Evolutionary conservation across 257 asterid species (phyloP), one percentile per base, ranked within the genome.

Genomic region (Plantago major): DNA sequence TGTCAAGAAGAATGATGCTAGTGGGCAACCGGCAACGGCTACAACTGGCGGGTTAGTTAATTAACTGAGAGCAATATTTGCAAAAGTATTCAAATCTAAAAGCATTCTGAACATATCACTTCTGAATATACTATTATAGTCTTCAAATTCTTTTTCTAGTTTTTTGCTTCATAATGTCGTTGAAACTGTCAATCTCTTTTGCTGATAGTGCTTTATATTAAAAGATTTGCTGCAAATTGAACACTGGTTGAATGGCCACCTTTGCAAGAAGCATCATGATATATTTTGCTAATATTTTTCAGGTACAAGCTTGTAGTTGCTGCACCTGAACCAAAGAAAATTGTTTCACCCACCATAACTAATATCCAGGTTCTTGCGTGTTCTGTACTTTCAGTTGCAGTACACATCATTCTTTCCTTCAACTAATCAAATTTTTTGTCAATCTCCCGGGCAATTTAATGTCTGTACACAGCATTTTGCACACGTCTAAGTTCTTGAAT

Each of bases 31-130:
- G 47, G 98, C 97, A 13, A 88, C 98, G 71, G 96, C 98, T 42
- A 85, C 96, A 38, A 91, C 98, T 60, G 98, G 98, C 72, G 97
- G 98, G 98, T 91, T 73, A 84, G 96, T 87, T 74, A 54, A 59
- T 79, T 6, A 9, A 59, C 56, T 42, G 26, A 53, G 42, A 12
- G 42, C 18, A 38, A 13, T 55, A 43, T 58, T 59, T 15, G 11
- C 63, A 14, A 37, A 66, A 26, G 26, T 54, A 18, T 58, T 43
- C 7, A 58, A 42, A 26, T 46, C 33, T 9, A 14, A 42, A 55
- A 58, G 13, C 46, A 40, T 61, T 60, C 17, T 37, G 38, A 12
- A 33, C 1, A 7, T 4, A 33, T 33, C 40, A 33, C 52, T 13
- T 47, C 17, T 16, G 9, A n/a, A 49, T 7, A 33, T 33, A 33